A percentile compares a stretch with the other conserved stretches of the same genome.
Conservation (phyloP, 306 rosid genomes). For the Ochetophila trinervis region DNA sequence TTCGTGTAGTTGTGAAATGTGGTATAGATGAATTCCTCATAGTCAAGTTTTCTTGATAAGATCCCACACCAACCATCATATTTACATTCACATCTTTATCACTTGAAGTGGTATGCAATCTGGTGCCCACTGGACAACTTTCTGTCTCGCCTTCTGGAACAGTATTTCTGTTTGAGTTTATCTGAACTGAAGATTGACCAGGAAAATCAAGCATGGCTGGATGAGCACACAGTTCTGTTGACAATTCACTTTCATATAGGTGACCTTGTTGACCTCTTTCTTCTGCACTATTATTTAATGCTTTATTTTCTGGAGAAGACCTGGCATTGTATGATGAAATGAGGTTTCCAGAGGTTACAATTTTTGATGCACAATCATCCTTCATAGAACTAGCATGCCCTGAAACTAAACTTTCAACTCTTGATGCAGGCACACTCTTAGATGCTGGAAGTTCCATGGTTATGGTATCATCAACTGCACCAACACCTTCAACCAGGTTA, state of each 20-base stretch:
- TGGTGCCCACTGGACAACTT: constrained; percentile 31
- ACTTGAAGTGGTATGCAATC: constrained; percentile 23
- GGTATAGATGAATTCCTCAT: constrained; percentile 36
- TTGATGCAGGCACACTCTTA: constrained; percentile 34
- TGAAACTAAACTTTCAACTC: constrained; percentile 31
- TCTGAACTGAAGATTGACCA: constrained; percentile 24
- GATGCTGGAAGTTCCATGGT: constrained; percentile 34
- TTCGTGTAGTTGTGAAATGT: constrained; percentile 30
- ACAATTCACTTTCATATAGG: constrained; percentile 27
- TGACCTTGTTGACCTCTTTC: constrained; percentile 36
- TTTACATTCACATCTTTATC: constrained; percentile 29
- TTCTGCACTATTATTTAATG: constrained; percentile 21
- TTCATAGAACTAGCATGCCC: constrained; percentile 35
- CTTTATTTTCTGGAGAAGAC: constrained; percentile 25
- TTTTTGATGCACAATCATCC: constrained; percentile 34
- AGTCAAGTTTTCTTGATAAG: constrained; percentile 30
- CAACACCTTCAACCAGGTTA: constrained; percentile 27
- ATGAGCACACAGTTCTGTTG: constrained; percentile 32
- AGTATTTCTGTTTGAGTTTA: constrained; percentile 32
- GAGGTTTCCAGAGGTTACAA: constrained; percentile 30
- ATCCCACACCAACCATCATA: constrained; percentile 23
- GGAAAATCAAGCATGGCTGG: constrained; percentile 25
- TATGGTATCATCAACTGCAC: constrained; percentile 32
- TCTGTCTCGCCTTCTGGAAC: constrained; percentile 29
- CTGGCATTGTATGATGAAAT: constrained; percentile 24